Evolutionary conservation across 2,329 filamentous ascomycete genomes (phyloP).

Genomic region (Penicillium palitans): DNA sequence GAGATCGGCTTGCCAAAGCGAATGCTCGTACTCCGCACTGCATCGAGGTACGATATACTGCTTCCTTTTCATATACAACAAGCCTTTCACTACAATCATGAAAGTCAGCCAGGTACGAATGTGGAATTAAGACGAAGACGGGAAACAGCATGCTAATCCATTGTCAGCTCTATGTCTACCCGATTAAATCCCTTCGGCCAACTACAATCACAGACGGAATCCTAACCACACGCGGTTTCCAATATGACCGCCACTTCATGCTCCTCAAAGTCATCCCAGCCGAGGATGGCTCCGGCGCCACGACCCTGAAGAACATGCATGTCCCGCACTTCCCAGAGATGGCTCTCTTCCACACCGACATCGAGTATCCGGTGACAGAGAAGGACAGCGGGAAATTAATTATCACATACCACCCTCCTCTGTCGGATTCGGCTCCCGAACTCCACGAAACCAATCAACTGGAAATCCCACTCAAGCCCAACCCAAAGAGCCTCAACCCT

Average conservation of each 20-base stretch:
- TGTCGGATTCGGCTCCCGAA: constrained; percentile 25
- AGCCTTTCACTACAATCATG: constrained; percentile 34
- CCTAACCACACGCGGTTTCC: constrained; percentile 63
- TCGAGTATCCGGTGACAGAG: constrained; percentile 39
- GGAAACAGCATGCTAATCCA: not conserved
- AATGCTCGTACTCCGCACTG: not conserved
- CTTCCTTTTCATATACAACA: not conserved
- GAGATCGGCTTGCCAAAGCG: not conserved
- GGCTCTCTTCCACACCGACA: constrained; percentile 63
- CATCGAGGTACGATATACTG: not conserved
- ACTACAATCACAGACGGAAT: constrained; percentile 55
- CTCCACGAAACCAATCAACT: constrained; percentile 36
- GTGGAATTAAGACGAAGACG: not conserved
- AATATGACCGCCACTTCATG: constrained; percentile 70
- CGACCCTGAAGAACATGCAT: constrained; percentile 58
- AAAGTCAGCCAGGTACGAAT: constrained; percentile 36
- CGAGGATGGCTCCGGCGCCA: constrained; percentile 15
- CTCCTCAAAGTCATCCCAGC: constrained; percentile 55
- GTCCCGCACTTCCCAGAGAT: constrained; percentile 59
- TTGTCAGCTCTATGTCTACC: constrained; percentile 66
- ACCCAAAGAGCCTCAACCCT: constrained; percentile 47
- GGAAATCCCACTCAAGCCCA: constrained; percentile 59
- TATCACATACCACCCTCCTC: constrained; percentile 42
- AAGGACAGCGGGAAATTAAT: constrained; percentile 37
- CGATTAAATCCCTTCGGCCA: constrained; percentile 70